A percentile compares a stretch with the other conserved stretches of the same genome.
Conservation (phyloP, 495 filamentous ascomycete species). For the Pyrenopolyporus hunteri region DNA sequence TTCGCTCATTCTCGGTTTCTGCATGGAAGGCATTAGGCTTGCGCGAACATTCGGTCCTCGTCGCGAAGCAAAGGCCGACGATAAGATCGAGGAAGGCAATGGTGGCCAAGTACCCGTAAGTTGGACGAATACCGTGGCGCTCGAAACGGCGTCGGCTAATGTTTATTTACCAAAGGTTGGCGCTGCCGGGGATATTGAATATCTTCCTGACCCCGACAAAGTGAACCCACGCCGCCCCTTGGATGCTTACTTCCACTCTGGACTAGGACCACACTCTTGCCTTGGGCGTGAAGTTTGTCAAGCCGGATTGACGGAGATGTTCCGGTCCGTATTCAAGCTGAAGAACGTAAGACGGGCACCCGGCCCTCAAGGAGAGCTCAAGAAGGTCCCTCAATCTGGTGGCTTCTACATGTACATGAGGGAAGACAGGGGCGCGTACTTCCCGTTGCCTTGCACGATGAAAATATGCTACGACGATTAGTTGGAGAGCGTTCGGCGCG, state of each 20-base stretch:
- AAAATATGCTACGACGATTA: conserved; percentile 59
- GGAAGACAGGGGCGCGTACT: conserved; percentile 73
- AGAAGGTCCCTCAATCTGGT: conserved; percentile 67
- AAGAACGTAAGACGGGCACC: conserved; percentile 70
- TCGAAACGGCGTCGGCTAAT: conserved; percentile 59
- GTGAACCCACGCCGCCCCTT: conserved; percentile 72
- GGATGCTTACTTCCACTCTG: conserved; percentile 72
- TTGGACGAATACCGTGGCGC: background rate
- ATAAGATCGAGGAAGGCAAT: conserved; percentile 57
- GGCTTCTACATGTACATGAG: conserved; percentile 73
- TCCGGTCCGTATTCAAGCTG: conserved; percentile 67
- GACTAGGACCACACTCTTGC: conserved; percentile 64
- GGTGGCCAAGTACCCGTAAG: conserved; percentile 59
- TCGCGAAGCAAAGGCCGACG: conserved; percentile 55
- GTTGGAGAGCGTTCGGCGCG: background rate
- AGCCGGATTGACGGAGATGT: conserved; percentile 70
- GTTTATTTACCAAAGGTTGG: conserved; percentile 56
- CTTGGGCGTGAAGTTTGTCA: conserved; percentile 67
- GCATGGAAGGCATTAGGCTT: conserved; percentile 59
- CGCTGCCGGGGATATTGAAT: conserved; percentile 63
- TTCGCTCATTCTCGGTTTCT: conserved; percentile 55
- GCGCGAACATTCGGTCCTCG: conserved; percentile 56
- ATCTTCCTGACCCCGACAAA: conserved; percentile 72
- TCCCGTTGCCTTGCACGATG: conserved; percentile 75
- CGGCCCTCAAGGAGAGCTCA: conserved; percentile 73